Evolutionary conservation across 83 land plant species (phyloP), one percentile per base, ranked within the genome.

Genomic region (Isoetes engelmannii): DNA sequence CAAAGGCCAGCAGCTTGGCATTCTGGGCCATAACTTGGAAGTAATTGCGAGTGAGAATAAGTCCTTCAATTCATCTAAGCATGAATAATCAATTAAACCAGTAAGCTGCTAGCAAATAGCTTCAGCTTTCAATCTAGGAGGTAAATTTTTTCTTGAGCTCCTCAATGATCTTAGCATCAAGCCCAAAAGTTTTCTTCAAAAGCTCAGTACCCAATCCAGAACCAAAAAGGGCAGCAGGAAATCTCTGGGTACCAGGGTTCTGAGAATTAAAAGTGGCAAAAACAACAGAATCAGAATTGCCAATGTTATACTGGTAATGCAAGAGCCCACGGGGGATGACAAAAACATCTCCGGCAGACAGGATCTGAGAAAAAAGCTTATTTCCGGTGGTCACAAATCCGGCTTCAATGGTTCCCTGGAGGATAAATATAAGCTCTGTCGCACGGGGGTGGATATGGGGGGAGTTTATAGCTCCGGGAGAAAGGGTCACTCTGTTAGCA

Each of bases 251-350:
- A 8, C 84, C 84, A 1, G 84, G 84, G 45, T 69, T 78, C 68
- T 78, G 79, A 69, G 81, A 78, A 45, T 75, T 82, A 49, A 82
- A 78, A 53, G 72, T 59, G n/a, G 67, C 81, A 17, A 69, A 68
- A 1, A 79, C 47, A 7, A 75, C 69, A 0, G 79, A 81, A 4
- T 42, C 47, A 5, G 63, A 44, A 1, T 63, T 18, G 0, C 84
- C 82, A 7, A 75, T 74, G 15, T 79, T 82, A 75, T 78, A 69
- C 71, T 78, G 79, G 44, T 78, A 82, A 44, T 82, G 84, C 45
- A 79, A 53, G 37, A 82, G 47, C 0, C 84, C 84, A 15, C 61
- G 10, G 0, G 84, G 84, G 20, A 69, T 75, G 20, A 82, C 79
- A 78, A 78, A 72, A 45, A 79, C 78, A 21, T 78, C 84, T 13